phyloP scores from a whole-genome alignment of 129 eudicot species.

The Centrapalus pauciflorus region DNA sequence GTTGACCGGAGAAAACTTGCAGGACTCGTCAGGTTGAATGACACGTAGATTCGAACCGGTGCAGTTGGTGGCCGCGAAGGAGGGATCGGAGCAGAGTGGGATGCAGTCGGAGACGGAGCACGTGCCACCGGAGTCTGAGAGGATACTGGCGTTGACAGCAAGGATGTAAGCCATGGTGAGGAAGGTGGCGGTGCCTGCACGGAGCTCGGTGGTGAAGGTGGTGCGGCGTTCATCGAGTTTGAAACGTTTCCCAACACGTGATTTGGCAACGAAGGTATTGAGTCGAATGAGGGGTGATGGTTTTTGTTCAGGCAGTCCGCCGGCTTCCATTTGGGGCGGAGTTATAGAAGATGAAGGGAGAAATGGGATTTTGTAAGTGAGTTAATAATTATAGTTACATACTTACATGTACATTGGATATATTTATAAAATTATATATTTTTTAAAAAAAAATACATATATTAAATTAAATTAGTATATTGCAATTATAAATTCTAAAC shows the following conservation, averaged over 20 bases:
- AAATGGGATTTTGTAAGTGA: neutral
- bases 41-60: conserved; percentile 30
- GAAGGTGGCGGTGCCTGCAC: conserved; percentile 93
- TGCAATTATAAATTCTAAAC: no score
- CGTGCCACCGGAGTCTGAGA: conserved; percentile 75
- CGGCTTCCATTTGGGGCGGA: conserved; percentile 37
- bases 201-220: conserved; percentile 82
- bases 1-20: conserved; percentile 87
- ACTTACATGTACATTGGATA: conserved; percentile 11
- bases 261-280: conserved; percentile 42
- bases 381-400: neutral
- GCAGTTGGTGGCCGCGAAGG: conserved; percentile 44
- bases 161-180: conserved; percentile 96
- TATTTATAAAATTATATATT: no score
- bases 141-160: conserved; percentile 89
- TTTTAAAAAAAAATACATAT: no score
- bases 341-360: neutral
- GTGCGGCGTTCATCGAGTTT: conserved; percentile 60
- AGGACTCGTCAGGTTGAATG: conserved; percentile 54
- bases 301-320: conserved; percentile 20
- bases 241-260: conserved; percentile 58
- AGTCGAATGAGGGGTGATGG: conserved; percentile 46
- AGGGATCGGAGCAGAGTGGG: conserved; percentile 68
- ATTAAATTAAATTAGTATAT: no score
- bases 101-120: conserved; percentile 88